phyloP scores from a whole-genome alignment of 805 yeast genomes.

The Metschnikowia colocasiae region DNA sequence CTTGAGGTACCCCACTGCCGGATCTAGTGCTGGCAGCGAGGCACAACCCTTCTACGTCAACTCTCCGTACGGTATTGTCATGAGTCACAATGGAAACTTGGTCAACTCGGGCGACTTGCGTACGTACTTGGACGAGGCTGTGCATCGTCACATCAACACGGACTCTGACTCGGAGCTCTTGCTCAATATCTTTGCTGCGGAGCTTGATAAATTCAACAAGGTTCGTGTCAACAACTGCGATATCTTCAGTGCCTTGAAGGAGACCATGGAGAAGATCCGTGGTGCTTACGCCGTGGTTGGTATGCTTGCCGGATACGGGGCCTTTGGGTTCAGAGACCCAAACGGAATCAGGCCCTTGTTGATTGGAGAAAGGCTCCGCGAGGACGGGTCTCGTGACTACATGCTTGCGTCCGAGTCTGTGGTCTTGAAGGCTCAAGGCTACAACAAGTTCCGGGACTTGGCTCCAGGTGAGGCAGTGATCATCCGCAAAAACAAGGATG shows the following conservation, averaged over 20 bases:
- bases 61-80: constrained; percentile 88
- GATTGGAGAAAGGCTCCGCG: constrained; percentile 72
- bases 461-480: constrained; percentile 96
- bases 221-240: constrained; percentile 89
- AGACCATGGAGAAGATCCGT: constrained; percentile 74
- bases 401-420: constrained; percentile 96
- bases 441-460: constrained; percentile 72
- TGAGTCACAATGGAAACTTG: constrained; percentile 93
- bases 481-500: constrained; percentile 63
- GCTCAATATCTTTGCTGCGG: constrained; percentile 86
- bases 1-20: constrained; percentile 95
- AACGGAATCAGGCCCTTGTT: constrained; percentile 92
- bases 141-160: constrained; percentile 95
- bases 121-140: constrained; percentile 82
- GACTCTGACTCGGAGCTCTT: constrained; percentile 93
- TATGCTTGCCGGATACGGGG: constrained; percentile 92
- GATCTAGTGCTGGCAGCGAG: constrained; percentile 90
- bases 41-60: constrained; percentile 99
- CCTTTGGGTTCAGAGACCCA: constrained; percentile 96
- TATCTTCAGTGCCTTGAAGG: constrained; percentile 79
- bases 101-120: constrained; percentile 80
- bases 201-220: constrained; percentile 86
- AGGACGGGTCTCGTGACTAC: constrained; percentile 72
- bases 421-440: constrained; percentile 89
- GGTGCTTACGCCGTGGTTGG: constrained; percentile 98